Conservation (phyloP, 768 basidiomycete species). For the Boletus reticuloceps region DNA sequence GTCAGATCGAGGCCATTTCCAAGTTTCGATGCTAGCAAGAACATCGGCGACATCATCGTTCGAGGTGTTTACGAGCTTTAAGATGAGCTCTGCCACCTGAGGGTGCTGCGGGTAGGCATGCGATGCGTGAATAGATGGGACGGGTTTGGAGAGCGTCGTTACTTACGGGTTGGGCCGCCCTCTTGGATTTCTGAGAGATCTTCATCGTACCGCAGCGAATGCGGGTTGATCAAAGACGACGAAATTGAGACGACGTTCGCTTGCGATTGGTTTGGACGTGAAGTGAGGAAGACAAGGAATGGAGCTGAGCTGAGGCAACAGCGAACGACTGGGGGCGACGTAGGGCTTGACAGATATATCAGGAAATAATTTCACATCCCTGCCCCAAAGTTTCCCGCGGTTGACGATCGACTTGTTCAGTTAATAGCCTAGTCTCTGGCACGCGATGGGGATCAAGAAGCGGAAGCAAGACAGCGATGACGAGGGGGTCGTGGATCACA, state of each 20-base stretch:
- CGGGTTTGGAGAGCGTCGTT: not conserved
- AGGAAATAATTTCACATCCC: conserved; percentile 28
- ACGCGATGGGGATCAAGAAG: conserved; percentile 16
- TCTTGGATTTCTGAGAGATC: conserved; percentile 85
- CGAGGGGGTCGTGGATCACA: conserved; percentile 8
- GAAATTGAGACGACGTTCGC: not conserved
- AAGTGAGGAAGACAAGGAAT: conserved; percentile 13
- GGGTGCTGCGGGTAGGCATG: conserved; percentile 52
- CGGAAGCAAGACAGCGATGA: conserved; percentile 17
- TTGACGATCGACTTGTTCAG: not conserved
- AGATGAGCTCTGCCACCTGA: conserved; percentile 78
- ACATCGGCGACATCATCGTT: conserved; percentile 70
- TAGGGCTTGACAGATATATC: conserved; percentile 27
- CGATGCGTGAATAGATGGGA: conserved; percentile 6
- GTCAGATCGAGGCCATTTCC: conserved; percentile 97
- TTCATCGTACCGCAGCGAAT: conserved; percentile 70
- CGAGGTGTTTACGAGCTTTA: conserved; percentile 59
- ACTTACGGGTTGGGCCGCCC: conserved; percentile 73
- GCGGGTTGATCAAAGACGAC: conserved; percentile 29
- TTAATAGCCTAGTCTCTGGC: not conserved
- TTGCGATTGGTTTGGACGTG: conserved; percentile 7
- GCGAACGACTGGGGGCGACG: conserved; percentile 21
- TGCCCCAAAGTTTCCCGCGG: conserved; percentile 3
- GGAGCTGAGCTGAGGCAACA: not conserved
- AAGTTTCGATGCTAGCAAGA: conserved; percentile 68